Percentiles rank a stretch among this genome's conserved stretches.
phyloP scores from a whole-genome alignment of 768 basidiomycete genomes.

The Mycena latifolia region DNA sequence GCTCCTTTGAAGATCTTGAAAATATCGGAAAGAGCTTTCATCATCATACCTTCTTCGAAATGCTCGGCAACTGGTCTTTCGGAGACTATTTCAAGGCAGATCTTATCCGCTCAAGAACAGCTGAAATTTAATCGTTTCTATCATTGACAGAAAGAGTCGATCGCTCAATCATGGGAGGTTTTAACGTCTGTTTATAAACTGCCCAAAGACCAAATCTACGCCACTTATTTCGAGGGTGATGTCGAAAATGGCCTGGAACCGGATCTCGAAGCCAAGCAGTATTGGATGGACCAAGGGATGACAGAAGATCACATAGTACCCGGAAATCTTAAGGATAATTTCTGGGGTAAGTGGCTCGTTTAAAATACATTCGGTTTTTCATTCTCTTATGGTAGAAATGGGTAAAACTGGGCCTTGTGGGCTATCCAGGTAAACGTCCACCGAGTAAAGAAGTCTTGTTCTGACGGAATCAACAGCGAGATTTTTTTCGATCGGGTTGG shows the following conservation, averaged over 20 bases:
- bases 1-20: conserved; percentile 93
- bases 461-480: conserved; percentile 66
- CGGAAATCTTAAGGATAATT: conserved; percentile 97
- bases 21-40: conserved; percentile 99
- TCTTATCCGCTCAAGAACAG: neutral
- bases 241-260: conserved; percentile 85
- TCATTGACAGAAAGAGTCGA: conserved; percentile 84
- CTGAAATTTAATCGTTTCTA: conserved; percentile 18
- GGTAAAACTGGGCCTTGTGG: conserved; percentile 98
- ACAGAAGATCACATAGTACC: conserved; percentile 92
- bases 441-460: neutral
- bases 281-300: conserved; percentile 92
- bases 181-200: conserved; percentile 91
- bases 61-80: conserved; percentile 99
- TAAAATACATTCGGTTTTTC: neutral
- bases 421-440: conserved; percentile 83
- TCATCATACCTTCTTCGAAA: conserved; percentile 98
- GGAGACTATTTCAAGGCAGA: conserved; percentile 98
- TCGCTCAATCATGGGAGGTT: conserved; percentile 94
- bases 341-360: conserved; percentile 89
- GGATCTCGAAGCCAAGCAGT: conserved; percentile 88
- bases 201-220: conserved; percentile 92
- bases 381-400: conserved; percentile 88
- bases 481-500: conserved; percentile 98
- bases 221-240: conserved; percentile 98